Evolutionary conservation across 2,329 filamentous ascomycete species (phyloP).

Genomic region (Ilyonectria robusta): DNA sequence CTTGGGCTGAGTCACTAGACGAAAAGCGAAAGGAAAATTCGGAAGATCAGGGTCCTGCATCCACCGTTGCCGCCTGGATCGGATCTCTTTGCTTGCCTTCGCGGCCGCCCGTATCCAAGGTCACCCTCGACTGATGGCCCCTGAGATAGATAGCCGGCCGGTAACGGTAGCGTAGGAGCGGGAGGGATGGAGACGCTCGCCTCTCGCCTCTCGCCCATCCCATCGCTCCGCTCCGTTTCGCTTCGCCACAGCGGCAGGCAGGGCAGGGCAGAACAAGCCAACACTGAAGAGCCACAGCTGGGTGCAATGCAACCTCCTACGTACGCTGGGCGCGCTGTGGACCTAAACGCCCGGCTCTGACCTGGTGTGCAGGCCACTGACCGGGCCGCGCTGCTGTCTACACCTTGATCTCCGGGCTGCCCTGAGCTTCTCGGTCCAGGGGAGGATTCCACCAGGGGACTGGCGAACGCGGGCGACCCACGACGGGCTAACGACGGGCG

Average conservation of each 20-base stretch:
- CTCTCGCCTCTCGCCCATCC: slow-evolving; percentile 12
- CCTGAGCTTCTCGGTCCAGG: background rate
- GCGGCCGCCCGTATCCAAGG: slow-evolving; percentile 15
- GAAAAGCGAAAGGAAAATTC: background rate
- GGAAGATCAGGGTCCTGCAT: slow-evolving; percentile 13
- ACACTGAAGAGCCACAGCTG: background rate
- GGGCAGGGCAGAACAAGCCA: background rate
- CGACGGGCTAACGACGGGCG: slow-evolving; percentile 11
- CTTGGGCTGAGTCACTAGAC: slow-evolving; percentile 14
- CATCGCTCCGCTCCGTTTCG: slow-evolving; percentile 21
- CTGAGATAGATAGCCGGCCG: slow-evolving; percentile 36
- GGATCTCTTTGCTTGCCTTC: background rate
- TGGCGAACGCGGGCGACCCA: slow-evolving; percentile 14
- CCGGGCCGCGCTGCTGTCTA: background rate
- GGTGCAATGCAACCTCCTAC: background rate
- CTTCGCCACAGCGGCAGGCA: slow-evolving; percentile 34
- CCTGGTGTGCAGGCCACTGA: background rate
- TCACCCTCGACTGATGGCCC: slow-evolving; percentile 27
- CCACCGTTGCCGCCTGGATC: slow-evolving; percentile 8
- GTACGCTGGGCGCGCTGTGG: slow-evolving; percentile 3
- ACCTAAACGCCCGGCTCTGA: background rate
- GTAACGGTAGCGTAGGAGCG: slow-evolving; percentile 37
- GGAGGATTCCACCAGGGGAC: background rate
- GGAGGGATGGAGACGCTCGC: slow-evolving; percentile 20
- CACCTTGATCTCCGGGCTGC: background rate